These are phyloP conservation scores for Debaryomyces nepalensis DNA, from an alignment of 1,139 yeast species.

Conservation along the genomic window DNA sequence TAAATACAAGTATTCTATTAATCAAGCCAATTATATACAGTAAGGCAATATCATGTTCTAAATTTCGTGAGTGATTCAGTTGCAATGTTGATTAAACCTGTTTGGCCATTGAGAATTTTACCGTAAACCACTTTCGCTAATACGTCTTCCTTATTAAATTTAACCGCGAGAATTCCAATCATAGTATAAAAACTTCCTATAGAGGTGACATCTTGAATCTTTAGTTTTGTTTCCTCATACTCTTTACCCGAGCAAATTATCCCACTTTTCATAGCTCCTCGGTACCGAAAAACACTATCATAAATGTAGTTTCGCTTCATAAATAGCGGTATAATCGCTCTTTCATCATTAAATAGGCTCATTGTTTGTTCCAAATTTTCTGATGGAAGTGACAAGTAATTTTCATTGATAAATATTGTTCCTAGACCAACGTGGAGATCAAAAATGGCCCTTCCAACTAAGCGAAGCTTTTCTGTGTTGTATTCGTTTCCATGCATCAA, in stretches of 20 bases:
- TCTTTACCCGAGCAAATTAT: conserved; percentile 20
- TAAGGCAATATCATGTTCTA: conserved; percentile 2
- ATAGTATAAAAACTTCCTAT: conserved; percentile 46
- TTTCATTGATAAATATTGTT: conserved; percentile 15
- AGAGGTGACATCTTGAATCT: conserved; percentile 31
- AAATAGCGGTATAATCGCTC: conserved; percentile 31
- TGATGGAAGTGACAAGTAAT: conserved; percentile 17
- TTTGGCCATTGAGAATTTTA: conserved; percentile 34
- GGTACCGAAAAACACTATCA: conserved; percentile 34
- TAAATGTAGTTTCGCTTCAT: conserved; percentile 39
- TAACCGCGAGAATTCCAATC: conserved; percentile 41
- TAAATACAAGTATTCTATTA: conserved; percentile 9
- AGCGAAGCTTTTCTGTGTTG: conserved; percentile 26
- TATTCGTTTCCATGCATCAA: conserved; percentile 6
- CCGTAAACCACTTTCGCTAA: conserved; percentile 33
- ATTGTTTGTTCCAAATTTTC: conserved; percentile 31
- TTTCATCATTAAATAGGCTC: conserved; percentile 25
- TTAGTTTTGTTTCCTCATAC: conserved; percentile 15
- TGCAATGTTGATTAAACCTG: conserved; percentile 29
- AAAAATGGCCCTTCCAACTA: conserved; percentile 26
- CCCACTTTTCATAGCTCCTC: conserved; percentile 31
- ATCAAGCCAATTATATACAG: neutral
- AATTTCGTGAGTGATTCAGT: conserved; percentile 17
- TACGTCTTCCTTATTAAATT: conserved; percentile 31
- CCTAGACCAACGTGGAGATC: conserved; percentile 21